Percentiles rank a stretch among this genome's conserved stretches.
phyloP scores from a whole-genome alignment of 2,329 filamentous ascomycete genomes.

The Cladophialophora exuberans region DNA sequence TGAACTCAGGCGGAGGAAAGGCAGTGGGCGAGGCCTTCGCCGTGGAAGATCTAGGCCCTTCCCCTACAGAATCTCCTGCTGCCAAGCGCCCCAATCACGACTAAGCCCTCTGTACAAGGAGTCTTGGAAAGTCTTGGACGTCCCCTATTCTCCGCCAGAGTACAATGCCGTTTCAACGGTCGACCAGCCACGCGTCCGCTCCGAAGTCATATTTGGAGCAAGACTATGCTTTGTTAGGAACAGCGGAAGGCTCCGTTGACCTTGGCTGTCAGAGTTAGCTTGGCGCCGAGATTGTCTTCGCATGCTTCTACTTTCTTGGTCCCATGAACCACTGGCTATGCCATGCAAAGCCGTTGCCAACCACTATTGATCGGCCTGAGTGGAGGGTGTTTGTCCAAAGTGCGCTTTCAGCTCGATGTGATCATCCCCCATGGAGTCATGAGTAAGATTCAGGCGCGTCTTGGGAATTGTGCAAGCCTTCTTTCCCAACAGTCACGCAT shows the following conservation, averaged over 20 bases:
- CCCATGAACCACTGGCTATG: too few species aligned
- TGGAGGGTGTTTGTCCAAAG: not conserved
- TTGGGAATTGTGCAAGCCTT: not conserved
- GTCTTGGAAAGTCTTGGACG: slow-evolving; percentile 11
- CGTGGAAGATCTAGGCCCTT: slow-evolving; percentile 6
- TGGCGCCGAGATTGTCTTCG: slow-evolving; percentile 14
- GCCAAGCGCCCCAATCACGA: slow-evolving; percentile 4
- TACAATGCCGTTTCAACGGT: not conserved
- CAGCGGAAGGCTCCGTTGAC: slow-evolving; percentile 11
- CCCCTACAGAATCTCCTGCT: not conserved
- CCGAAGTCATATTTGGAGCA: slow-evolving; percentile 1
- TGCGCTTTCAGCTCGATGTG: not conserved
- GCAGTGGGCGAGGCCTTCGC: not conserved
- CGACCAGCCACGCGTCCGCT: slow-evolving; percentile 6
- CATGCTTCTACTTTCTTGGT: slow-evolving; percentile 10
- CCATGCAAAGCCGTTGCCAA: too few species aligned
- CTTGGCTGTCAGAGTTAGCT: slow-evolving; percentile 25
- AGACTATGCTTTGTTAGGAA: slow-evolving; percentile 1
- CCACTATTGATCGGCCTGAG: slow-evolving; percentile 5
- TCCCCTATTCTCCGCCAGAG: slow-evolving; percentile 12
- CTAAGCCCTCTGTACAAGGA: not conserved
- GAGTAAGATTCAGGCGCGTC: too few species aligned
- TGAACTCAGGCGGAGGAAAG: slow-evolving; percentile 1
- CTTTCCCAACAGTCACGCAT: too few species aligned
- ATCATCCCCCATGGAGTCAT: not conserved